A percentile compares a stretch with the other conserved stretches of the same genome.
phyloP scores from a whole-genome alignment of 169 alveolate genomes.

The Eimeria praecox region DNA sequence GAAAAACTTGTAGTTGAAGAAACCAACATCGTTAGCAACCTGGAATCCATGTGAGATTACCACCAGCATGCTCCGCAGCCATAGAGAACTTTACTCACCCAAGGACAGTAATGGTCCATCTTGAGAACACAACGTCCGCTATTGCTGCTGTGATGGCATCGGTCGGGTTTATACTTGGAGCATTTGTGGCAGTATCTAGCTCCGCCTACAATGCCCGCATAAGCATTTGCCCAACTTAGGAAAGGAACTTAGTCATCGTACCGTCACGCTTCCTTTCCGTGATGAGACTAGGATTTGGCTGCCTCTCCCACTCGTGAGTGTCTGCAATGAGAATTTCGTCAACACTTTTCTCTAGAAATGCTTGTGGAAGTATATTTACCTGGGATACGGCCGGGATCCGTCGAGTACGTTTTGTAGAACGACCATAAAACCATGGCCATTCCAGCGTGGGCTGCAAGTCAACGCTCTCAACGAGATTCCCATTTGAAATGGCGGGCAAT shows the following conservation, averaged over 20 bases:
- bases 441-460: constrained; percentile 68
- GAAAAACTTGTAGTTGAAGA: constrained; percentile 84
- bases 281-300: constrained; percentile 57
- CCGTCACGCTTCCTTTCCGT: constrained; percentile 81
- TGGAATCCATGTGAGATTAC: background rate
- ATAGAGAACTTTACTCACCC: constrained; percentile 27
- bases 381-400: constrained; percentile 76
- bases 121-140: constrained; percentile 76
- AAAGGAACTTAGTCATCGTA: background rate
- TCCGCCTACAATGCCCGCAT: constrained; percentile 26
- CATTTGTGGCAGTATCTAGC: constrained; percentile 81
- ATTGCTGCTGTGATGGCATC: constrained; percentile 81
- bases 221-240: background rate
- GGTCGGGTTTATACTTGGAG: constrained; percentile 78
- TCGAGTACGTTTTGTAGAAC: constrained; percentile 73
- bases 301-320: constrained; percentile 76
- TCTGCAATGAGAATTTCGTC: background rate
- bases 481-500: background rate
- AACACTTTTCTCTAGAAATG: background rate
- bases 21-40: constrained; percentile 81
- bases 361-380: constrained; percentile 21
- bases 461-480: background rate
- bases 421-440: constrained; percentile 79
- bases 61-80: too few relatives aligned
- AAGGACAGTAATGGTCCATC: constrained; percentile 83